Conservation (phyloP, 768 basidiomycete species). For the Kwoniella sp. region DNA sequence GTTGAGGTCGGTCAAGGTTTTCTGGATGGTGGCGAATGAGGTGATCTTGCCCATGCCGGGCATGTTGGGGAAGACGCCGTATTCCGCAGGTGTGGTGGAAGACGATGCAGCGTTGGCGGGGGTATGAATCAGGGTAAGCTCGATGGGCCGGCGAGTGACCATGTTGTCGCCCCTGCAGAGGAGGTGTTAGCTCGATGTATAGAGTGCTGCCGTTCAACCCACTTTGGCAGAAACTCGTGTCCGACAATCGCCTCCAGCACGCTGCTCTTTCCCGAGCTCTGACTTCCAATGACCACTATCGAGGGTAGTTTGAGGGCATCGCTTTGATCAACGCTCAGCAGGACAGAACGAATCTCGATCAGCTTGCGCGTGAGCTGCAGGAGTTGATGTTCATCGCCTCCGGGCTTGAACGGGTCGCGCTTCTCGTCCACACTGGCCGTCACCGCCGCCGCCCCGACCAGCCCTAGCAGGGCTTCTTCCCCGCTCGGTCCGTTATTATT, state of each 20-base stretch:
- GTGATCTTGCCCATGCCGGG: conserved; percentile 77
- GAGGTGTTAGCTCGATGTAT: background rate
- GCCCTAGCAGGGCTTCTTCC: conserved; percentile 31
- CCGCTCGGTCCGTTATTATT: conserved; percentile 17
- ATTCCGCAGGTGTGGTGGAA: conserved; percentile 62
- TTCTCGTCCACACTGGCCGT: conserved; percentile 45
- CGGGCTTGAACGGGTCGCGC: conserved; percentile 12
- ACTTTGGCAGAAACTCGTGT: conserved; percentile 98
- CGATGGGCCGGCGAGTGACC: conserved; percentile 97
- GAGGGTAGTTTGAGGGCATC: conserved; percentile 91
- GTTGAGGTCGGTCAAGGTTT: conserved; percentile 89
- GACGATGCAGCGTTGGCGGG: conserved; percentile 56
- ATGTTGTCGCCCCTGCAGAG: conserved; percentile 85
- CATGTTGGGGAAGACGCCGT: conserved; percentile 88
- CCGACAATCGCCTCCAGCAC: conserved; percentile 97
- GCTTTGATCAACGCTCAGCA: conserved; percentile 93
- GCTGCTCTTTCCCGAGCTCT: conserved; percentile 97
- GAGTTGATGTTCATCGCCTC: conserved; percentile 67
- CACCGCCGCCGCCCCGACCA: conserved; percentile 35
- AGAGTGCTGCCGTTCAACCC: conserved; percentile 47
- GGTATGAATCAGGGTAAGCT: conserved; percentile 92
- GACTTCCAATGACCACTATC: conserved; percentile 96
- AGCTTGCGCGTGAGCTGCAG: conserved; percentile 91
- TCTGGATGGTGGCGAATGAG: conserved; percentile 86
- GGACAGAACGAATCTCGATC: conserved; percentile 89